phyloP scores from a whole-genome alignment of 306 rosid species.

The Vachellia collinsii region DNA sequence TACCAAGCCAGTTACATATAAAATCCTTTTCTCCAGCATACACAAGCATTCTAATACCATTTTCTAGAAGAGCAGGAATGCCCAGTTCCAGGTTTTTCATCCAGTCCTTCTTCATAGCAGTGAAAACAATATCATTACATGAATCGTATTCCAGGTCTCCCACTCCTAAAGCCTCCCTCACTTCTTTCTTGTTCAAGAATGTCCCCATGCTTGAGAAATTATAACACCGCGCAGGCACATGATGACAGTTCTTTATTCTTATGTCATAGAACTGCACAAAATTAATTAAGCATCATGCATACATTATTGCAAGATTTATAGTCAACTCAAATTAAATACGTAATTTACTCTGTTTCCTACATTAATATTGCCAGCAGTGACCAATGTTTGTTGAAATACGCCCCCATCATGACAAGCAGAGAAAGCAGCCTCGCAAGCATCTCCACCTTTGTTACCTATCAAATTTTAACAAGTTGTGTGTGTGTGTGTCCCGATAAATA shows the following conservation, averaged over 20 bases:
- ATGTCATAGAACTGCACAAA: conserved; percentile 79
- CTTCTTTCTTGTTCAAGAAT: conserved; percentile 68
- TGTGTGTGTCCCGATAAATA: background rate
- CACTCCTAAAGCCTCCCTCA: conserved; percentile 76
- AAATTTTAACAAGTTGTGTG: too few relatives aligned
- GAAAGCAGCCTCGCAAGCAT: conserved; percentile 53
- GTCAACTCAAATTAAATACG: background rate
- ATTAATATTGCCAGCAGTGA: conserved; percentile 48
- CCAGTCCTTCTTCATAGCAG: conserved; percentile 55
- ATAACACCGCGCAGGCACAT: conserved; percentile 57
- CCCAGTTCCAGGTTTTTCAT: conserved; percentile 96
- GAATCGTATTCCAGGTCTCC: conserved; percentile 69
- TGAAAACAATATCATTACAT: conserved; percentile 44
- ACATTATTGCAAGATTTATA: background rate
- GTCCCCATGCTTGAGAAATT: conserved; percentile 80
- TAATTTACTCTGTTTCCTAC: conserved; percentile 48
- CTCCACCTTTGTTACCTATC: conserved; percentile 66
- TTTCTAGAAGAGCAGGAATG: conserved; percentile 86
- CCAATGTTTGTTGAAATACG: conserved; percentile 56
- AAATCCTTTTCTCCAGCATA: conserved; percentile 96
- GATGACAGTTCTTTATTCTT: conserved; percentile 76
- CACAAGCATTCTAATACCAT: conserved; percentile 83
- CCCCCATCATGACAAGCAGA: conserved; percentile 39
- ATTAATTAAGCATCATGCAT: background rate
- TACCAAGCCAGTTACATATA: conserved; percentile 95